Evolutionary conservation across 2,329 filamentous ascomycete species (phyloP).

Genomic region (Diatrype stigma): DNA sequence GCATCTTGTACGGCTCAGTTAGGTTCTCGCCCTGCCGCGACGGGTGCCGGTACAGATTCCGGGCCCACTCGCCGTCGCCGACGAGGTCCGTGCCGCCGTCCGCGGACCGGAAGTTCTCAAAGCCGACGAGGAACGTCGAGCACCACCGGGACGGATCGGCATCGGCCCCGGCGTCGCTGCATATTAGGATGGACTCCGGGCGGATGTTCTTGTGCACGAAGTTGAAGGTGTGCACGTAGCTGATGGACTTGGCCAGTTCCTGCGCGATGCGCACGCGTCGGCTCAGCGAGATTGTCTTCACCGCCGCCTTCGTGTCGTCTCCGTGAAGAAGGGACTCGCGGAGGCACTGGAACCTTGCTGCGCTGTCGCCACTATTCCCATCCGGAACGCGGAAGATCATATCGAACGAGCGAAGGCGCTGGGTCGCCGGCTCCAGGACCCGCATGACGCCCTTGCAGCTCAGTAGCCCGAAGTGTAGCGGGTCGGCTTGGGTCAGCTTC

Average conservation of each 20-base stretch:
- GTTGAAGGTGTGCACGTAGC: conserved; percentile 27
- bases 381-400: background rate
- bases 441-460: conserved; percentile 24
- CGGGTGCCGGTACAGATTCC: conserved; percentile 50
- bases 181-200: conserved; percentile 32
- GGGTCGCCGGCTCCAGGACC: background rate
- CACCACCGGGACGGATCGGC: background rate
- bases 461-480: conserved; percentile 24
- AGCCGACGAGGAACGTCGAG: conserved; percentile 39
- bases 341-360: too few relatives aligned
- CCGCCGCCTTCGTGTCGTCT: too few relatives aligned
- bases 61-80: conserved; percentile 36
- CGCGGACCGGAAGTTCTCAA: conserved; percentile 35
- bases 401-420: background rate
- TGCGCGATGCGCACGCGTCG: conserved; percentile 30
- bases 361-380: too few relatives aligned
- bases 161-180: conserved; percentile 7
- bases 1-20: conserved; percentile 41
- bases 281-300: conserved; percentile 5
- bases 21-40: conserved; percentile 37
- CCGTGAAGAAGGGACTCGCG: too few relatives aligned
- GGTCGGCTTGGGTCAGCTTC: conserved; percentile 15
- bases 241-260: conserved; percentile 24
- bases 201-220: conserved; percentile 43
- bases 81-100: conserved; percentile 25